A percentile compares a stretch with the other conserved stretches of the same genome.
Evolutionary conservation across 2,329 filamentous ascomycete genomes (phyloP).

Genomic region (Hymenoscyphus infarciens): DNA sequence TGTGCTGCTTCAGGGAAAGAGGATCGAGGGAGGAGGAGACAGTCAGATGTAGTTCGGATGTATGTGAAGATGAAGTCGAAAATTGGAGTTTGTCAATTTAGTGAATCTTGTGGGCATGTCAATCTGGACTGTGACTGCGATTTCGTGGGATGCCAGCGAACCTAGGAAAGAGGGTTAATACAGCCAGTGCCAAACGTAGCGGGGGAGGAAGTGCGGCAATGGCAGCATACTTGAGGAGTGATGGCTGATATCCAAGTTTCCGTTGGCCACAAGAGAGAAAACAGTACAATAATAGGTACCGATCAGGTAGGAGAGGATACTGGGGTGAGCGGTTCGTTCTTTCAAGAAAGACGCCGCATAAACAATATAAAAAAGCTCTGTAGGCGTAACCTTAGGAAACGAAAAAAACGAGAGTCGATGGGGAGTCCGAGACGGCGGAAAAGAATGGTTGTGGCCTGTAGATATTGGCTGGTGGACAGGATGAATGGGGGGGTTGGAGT

Average conservation of each 20-base stretch:
- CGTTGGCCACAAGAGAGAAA: background rate
- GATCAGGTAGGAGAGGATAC: background rate
- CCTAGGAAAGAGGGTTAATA: background rate
- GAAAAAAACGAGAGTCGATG: background rate
- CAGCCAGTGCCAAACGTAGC: background rate
- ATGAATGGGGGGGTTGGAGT: background rate
- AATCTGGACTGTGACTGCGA: background rate
- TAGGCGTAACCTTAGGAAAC: background rate
- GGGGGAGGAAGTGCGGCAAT: background rate
- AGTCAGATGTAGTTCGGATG: background rate
- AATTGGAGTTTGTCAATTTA: background rate
- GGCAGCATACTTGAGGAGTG: background rate
- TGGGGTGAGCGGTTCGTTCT: background rate
- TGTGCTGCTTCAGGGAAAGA: background rate
- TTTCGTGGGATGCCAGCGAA: background rate
- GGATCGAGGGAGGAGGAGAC: background rate
- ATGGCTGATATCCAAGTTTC: conserved; percentile 5
- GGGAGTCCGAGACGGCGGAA: background rate
- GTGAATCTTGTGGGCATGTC: background rate
- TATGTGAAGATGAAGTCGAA: background rate
- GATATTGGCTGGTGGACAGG: background rate
- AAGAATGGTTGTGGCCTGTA: background rate
- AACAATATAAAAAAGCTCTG: background rate
- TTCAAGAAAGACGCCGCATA: background rate
- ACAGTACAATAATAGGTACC: background rate